Conservation (phyloP, 2,329 filamentous ascomycete genomes). For the Juglanconis sp. region DNA sequence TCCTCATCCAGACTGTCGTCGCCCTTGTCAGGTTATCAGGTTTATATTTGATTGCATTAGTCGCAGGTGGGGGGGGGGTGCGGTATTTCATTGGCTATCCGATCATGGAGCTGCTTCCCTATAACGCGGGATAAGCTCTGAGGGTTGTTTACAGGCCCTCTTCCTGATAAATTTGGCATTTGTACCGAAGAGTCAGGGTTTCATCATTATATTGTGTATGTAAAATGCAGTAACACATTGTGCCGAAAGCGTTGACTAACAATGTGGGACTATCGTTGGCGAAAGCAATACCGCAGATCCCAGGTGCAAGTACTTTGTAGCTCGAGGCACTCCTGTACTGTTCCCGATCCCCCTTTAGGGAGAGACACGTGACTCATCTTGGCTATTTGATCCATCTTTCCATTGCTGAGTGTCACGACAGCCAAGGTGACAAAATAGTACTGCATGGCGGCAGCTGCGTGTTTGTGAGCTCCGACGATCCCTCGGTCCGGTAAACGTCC, state of each 20-base stretch:
- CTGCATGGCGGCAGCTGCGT: constrained; percentile 38
- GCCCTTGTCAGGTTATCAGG: no score
- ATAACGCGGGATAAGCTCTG: constrained; percentile 30
- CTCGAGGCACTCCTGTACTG: constrained; percentile 23
- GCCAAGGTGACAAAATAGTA: constrained; percentile 37
- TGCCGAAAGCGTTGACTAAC: constrained; percentile 46
- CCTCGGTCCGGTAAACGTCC: no score
- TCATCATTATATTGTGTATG: accelerated
- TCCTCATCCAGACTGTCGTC: no score
- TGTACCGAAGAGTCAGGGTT: constrained; percentile 6
- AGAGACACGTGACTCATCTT: neutral
- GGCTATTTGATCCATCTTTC: neutral
- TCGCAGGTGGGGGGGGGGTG: no score
- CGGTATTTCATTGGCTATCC: constrained; percentile 31
- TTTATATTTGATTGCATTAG: no score
- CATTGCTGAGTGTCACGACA: constrained; percentile 25
- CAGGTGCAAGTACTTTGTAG: constrained; percentile 26
- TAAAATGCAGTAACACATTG: constrained; percentile 42
- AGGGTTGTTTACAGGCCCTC: constrained; percentile 23
- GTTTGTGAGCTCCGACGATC: neutral
- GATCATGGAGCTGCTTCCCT: constrained; percentile 31
- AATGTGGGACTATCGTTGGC: constrained; percentile 40
- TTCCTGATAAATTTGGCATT: constrained; percentile 30
- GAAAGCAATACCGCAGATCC: constrained; percentile 43
- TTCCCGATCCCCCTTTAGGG: no score